phyloP scores from a whole-genome alignment of 371 early-diverging fungal genomes.

The Mucor lusitanicus region DNA sequence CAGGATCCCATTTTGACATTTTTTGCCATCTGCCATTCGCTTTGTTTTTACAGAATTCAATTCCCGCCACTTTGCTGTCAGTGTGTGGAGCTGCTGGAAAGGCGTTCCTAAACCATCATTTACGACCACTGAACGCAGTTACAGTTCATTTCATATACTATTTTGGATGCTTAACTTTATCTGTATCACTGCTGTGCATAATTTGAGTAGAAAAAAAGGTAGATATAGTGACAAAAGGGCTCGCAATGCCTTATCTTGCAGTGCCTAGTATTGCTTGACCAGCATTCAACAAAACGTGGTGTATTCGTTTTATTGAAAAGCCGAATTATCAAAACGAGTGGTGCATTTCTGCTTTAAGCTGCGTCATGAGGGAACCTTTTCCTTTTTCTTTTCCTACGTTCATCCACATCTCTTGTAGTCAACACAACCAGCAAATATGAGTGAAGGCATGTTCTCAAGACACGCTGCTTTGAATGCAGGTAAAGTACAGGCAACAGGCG shows the following conservation, averaged over 20 bases:
- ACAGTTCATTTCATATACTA: neutral
- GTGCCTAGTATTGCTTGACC: neutral
- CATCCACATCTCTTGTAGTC: neutral
- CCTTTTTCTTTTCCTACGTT: neutral
- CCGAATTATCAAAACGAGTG: neutral
- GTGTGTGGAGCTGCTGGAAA: neutral
- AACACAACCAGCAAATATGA: conserved; percentile 20
- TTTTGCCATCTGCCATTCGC: neutral
- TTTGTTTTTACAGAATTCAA: neutral
- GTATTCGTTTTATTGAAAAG: neutral
- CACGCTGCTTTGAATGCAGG: conserved; percentile 40
- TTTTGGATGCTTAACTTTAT: neutral
- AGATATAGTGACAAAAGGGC: neutral
- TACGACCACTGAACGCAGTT: neutral
- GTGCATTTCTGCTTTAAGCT: conserved; percentile 1
- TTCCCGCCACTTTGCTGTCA: neutral
- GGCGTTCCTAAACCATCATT: neutral
- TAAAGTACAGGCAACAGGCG: neutral
- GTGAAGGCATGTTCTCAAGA: conserved; percentile 36
- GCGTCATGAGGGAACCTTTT: conserved; percentile 4
- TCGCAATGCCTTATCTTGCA: neutral
- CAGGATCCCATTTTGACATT: neutral
- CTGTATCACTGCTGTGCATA: too few relatives aligned
- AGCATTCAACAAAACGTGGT: neutral
- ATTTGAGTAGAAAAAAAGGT: too few relatives aligned